These are phyloP conservation scores for Protea cynaroides DNA, from an alignment of 164 flowering plant species.

Conservation along the genomic window DNA sequence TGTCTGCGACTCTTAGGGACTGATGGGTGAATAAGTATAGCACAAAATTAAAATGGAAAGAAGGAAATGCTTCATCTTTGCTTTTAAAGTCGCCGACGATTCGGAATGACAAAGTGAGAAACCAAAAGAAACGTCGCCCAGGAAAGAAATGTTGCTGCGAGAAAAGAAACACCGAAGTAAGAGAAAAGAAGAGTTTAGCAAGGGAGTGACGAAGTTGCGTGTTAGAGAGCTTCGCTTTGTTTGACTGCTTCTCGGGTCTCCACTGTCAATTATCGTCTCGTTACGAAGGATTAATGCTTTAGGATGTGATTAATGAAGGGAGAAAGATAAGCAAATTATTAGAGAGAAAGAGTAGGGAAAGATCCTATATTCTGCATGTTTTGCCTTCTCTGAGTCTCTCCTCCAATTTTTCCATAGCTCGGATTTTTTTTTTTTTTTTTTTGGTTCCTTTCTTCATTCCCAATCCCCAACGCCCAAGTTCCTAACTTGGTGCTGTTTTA, in stretches of 20 bases:
- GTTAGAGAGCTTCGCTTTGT: not conserved
- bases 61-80: not conserved
- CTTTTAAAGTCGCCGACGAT: not conserved
- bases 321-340: not conserved
- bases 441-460: not conserved
- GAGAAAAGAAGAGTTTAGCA: not conserved
- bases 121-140: not conserved
- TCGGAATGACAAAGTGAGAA: not conserved
- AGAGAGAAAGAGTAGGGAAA: too few relatives aligned
- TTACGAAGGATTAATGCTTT: too few relatives aligned
- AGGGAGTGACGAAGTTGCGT: not conserved
- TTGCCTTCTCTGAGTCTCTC: not conserved
- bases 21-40: not conserved
- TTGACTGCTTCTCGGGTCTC: not conserved
- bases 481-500: not conserved
- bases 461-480: too few relatives aligned
- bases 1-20: too few relatives aligned
- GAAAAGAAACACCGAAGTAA: not conserved
- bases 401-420: not conserved
- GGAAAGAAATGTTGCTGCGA: not conserved
- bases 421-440: not conserved
- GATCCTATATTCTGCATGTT: not conserved
- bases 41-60: not conserved
- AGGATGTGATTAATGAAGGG: not conserved
- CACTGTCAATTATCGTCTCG: not conserved